A percentile compares a stretch with the other conserved stretches of the same genome.
phyloP scores from a whole-genome alignment of 805 yeast species.

The Saccharomycopsis sp. region DNA sequence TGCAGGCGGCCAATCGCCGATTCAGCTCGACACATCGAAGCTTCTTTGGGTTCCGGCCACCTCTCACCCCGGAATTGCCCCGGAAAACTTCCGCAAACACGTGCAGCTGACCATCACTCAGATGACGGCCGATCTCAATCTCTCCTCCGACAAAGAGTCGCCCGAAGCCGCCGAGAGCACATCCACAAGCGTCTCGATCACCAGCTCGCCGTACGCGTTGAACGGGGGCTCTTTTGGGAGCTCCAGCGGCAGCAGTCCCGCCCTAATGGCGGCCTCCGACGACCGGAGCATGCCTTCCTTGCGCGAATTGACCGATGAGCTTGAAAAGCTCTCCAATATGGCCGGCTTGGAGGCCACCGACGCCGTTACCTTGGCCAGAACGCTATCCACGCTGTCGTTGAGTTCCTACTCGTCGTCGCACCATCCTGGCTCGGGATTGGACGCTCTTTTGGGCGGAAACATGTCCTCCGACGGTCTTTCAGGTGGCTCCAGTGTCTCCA shows the following conservation, averaged over 20 bases:
- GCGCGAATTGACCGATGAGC: constrained; percentile 65
- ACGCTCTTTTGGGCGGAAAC: neutral
- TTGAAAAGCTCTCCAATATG: constrained; percentile 63
- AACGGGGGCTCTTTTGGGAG: neutral
- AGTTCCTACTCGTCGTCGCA: constrained; percentile 29
- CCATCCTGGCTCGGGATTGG: neutral
- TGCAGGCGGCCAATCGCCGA: no score
- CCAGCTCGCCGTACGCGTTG: constrained; percentile 16
- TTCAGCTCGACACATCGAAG: constrained; percentile 34
- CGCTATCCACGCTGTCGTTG: constrained; percentile 63
- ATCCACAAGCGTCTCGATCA: constrained; percentile 20
- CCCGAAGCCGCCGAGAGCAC: constrained; percentile 22
- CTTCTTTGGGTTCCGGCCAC: constrained; percentile 94
- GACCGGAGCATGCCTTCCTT: constrained; percentile 50
- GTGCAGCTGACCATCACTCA: constrained; percentile 41
- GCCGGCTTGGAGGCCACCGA: constrained; percentile 77
- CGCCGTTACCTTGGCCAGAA: constrained; percentile 76
- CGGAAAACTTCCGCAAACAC: constrained; percentile 71
- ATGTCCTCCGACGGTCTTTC: neutral
- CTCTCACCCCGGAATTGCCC: constrained; percentile 91
- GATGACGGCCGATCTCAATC: constrained; percentile 23
- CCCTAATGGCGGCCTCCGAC: constrained; percentile 27
- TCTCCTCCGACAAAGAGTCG: constrained; percentile 23
- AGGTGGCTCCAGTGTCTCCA: neutral
- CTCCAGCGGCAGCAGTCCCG: neutral